Evolutionary conservation across 2,329 filamentous ascomycete species (phyloP), one percentile per base, ranked within the genome.

Genomic region (Diaporthe citriasiana): DNA sequence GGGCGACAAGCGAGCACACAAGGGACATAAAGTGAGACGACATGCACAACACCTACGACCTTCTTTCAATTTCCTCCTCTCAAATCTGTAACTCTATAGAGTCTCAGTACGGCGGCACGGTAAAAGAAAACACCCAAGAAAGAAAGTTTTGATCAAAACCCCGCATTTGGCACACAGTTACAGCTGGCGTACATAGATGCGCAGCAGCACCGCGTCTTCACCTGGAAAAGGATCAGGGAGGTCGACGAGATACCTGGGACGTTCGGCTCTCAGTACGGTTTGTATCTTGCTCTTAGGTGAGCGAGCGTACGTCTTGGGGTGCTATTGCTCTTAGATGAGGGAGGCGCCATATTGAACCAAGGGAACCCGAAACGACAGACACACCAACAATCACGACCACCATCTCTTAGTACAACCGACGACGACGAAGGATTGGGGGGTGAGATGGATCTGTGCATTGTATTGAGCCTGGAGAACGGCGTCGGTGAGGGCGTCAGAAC

Each of bases 211-310:
- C 17, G 4, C 12, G 35, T 40, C 70, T 53, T 63, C 50, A 50
- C 12, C 35, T 19, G 33, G 59, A 9, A 63, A 63, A 53, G 25
- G 25, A 53, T 63, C 22, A 35, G 22, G 47, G 19, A 40, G 47
- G 47, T 53, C 33, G 33, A 53, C 9, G 25, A 2, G 9, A 47
- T 25, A 40, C 47, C 33, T 30, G 9, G 13, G 12, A 47, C 13
- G 30, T 17, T 42, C 25, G 22, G 10, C 57, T 42, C 50, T 35
- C 10, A 55, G 56, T 63, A 51, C 56, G 12, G 56, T 59, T 40
- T 71, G 56, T 63, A 50, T 17, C 70, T 71, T 55, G 56, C 70
- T 71, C 70, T 71, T 71, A n/a, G 33, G 47, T 71, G 70, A 63
- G 69, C 55, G 69, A 71, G 68, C 30, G 68, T 33, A 51, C 42